Conservation (phyloP, 257 asterid species). For the Ocimum tenuiflorum region DNA sequence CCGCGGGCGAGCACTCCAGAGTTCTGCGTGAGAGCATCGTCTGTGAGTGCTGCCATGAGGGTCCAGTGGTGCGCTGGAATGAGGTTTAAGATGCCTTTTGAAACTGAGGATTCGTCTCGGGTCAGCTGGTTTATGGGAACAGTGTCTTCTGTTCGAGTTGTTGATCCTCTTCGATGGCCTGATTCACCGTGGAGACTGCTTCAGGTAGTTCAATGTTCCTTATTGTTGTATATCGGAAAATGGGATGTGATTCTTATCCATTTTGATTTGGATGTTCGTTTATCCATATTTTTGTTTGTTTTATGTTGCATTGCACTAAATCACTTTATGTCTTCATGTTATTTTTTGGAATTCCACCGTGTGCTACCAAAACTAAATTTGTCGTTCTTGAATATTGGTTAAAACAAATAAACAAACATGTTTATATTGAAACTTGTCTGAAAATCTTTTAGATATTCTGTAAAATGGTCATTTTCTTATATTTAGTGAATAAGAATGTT, state of each 20-base stretch:
- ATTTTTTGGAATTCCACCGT: too few species aligned
- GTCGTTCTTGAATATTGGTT: background rate
- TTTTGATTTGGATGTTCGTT: background rate
- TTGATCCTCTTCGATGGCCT: conserved; percentile 50
- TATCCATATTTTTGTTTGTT: background rate
- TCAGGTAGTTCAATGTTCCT: conserved; percentile 31
- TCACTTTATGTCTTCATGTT: background rate
- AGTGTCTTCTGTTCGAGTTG: conserved; percentile 31
- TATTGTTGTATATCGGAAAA: background rate
- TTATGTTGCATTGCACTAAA: background rate
- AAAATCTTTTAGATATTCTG: too few species aligned
- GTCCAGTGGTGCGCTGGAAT: conserved; percentile 43
- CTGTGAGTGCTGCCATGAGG: conserved; percentile 39
- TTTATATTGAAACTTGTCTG: too few species aligned
- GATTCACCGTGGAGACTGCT: conserved; percentile 48
- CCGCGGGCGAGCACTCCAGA: conserved; percentile 49
- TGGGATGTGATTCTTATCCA: too few species aligned
- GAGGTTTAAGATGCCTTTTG: conserved; percentile 57
- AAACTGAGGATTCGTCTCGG: conserved; percentile 44
- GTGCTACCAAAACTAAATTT: too few species aligned
- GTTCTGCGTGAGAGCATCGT: conserved; percentile 42
- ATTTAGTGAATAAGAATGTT: background rate
- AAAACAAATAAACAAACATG: too few species aligned
- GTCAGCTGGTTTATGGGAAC: conserved; percentile 56
- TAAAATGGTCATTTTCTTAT: background rate